Base-by-base conservation (phyloP, 441 rosid genomes). In the Populus hybrid region DNA sequence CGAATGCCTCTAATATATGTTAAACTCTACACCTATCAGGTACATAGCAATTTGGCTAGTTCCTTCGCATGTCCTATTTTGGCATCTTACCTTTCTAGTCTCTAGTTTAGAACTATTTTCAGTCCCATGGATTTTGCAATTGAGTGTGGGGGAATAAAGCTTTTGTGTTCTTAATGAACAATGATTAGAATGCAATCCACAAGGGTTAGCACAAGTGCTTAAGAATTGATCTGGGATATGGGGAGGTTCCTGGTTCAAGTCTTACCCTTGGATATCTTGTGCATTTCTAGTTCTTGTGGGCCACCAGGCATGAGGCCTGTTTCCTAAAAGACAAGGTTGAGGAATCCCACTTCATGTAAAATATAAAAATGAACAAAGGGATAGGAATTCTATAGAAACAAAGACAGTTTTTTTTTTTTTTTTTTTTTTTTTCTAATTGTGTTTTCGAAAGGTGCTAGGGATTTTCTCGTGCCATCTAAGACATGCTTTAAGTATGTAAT, bases 21-120 rank as follows among this genome's bases (percentile, higher is more conserved):
- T 70, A 92, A 93, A 86, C 99, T 95, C 38, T 95, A 95, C 74
- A 91, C 97, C 5, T 95, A 95, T 83, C 98, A 95, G 96, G 99
- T 93, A 36, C 26, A 65, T 76, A 35, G 36, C 36, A 67, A 36
- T 35, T 78, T 74, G 30, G 32, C 30, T 40, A 23, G 21, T 66
- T 53, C 11, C 30, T 30, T 50, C 32, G 8, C 40, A 24, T n/a
- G 21, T 28, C 59, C 21, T 69, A 24, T 30, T 21, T 36, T 23
- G 26, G 34, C 69, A 70, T 26, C 19, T 57, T 40, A 24, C 30
- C 46, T 21, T 23, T 74, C 35, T 42, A 16, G n/a, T 74, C 46
- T 26, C 11, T 72, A 38, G 67, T 18, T 67, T 9, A 57, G n/a
- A 16, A 18, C 59, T 53, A 53, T 18, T 53, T 53, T 53, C 21